Conservation (phyloP, 495 filamentous ascomycete genomes). For the Immersiella caudata region DNA sequence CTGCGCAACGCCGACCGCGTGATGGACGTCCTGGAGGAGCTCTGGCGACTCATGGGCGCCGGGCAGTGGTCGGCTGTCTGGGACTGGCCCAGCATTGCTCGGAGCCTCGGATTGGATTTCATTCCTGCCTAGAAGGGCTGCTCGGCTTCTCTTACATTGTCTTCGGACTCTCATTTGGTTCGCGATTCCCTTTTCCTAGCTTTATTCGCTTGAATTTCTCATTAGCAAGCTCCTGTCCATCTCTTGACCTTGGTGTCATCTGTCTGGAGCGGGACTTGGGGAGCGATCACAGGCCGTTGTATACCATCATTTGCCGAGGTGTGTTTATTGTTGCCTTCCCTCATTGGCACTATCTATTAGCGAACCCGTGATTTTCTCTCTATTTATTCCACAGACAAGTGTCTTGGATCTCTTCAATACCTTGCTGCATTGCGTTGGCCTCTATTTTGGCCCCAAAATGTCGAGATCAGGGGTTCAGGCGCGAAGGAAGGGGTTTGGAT, state of each 20-base stretch:
- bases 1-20: constrained; percentile 81
- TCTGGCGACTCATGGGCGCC: constrained; percentile 82
- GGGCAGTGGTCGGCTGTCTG: constrained; percentile 73
- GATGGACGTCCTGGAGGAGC: constrained; percentile 70
- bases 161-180: not conserved
- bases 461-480: not conserved
- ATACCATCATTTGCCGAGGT: constrained; percentile 10
- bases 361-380: not conserved
- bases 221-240: constrained; percentile 6
- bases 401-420: constrained; percentile 4
- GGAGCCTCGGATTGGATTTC: constrained; percentile 78
- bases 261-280: not conserved
- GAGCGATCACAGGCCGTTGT: constrained; percentile 18
- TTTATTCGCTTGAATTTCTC: not conserved
- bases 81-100: constrained; percentile 89
- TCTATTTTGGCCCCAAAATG: not conserved
- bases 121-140: constrained; percentile 49
- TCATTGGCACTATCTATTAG: not conserved
- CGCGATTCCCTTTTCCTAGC: constrained; percentile 1
- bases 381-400: not conserved
- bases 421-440: not conserved
- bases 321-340: not conserved
- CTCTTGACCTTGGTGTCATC: not conserved
- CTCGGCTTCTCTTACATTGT: not conserved
- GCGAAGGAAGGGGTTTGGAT: not conserved